Evolutionary conservation across 2,329 filamentous ascomycete species (phyloP).

Genomic region (Thielaviopsis cerberus): DNA sequence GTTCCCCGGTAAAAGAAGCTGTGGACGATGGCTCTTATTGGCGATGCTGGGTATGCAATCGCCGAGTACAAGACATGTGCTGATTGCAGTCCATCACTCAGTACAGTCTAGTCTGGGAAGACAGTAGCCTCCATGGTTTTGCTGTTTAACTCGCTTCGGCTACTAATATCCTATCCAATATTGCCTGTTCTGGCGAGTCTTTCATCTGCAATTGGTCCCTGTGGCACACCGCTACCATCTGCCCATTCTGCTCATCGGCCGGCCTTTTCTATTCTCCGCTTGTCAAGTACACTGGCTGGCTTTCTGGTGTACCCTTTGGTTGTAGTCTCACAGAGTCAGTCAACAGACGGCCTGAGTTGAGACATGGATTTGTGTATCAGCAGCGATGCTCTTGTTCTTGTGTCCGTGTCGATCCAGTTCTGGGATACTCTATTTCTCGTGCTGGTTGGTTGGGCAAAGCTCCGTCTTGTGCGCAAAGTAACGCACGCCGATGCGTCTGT

Average conservation of each 20-base stretch:
- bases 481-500: not conserved
- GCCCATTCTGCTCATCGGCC: not conserved
- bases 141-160: not conserved
- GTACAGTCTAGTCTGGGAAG: not conserved
- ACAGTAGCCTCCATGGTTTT: no score
- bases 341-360: not conserved
- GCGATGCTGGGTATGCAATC: not conserved
- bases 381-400: not conserved
- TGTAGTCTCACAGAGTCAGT: not conserved
- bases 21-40: not conserved
- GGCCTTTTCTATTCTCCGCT: not conserved
- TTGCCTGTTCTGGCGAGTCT: not conserved
- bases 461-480: not conserved
- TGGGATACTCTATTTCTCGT: not conserved
- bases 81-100: no score
- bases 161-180: not conserved
- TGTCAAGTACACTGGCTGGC: not conserved
- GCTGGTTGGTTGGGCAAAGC: not conserved
- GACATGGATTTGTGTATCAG: not conserved
- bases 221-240: not conserved
- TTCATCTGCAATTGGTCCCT: not conserved
- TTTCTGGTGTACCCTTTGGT: not conserved
- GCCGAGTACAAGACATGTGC: not conserved
- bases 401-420: not conserved
- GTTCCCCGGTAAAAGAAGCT: not conserved